These are phyloP conservation scores for Tetrahymena elliotti DNA, from an alignment of 73 alveolate genomes.

Conservation along the genomic window DNA sequence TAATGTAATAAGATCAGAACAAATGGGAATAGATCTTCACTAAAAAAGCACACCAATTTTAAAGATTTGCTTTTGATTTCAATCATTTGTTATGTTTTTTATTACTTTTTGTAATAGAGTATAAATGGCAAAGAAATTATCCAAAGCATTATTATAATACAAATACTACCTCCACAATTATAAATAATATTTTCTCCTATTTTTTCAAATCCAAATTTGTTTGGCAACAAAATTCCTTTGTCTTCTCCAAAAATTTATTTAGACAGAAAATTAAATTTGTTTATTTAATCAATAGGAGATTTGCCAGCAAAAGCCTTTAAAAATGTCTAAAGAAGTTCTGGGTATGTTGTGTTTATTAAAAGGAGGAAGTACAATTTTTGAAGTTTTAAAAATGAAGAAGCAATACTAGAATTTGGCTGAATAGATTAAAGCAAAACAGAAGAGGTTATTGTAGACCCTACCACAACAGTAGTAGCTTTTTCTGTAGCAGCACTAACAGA, in stretches of 20 bases:
- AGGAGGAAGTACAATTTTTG: neutral
- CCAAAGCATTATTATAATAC: neutral
- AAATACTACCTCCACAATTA: neutral
- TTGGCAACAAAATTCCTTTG: neutral
- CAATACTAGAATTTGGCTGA: neutral
- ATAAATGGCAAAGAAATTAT: neutral
- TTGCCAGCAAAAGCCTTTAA: neutral
- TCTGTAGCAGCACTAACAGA: neutral
- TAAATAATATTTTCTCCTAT: neutral
- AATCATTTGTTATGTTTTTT: neutral
- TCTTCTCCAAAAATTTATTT: neutral
- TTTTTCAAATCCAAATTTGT: neutral
- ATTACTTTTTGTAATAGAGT: neutral
- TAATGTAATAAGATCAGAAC: neutral
- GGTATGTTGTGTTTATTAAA: neutral
- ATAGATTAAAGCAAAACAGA: neutral
- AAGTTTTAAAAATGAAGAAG: neutral
- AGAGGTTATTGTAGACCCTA: neutral
- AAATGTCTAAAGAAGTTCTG: neutral
- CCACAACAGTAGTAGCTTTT: neutral
- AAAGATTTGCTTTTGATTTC: neutral
- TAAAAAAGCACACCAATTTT: neutral
- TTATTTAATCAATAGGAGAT: neutral
- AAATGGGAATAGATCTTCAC: neutral
- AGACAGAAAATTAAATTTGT: neutral